phyloP scores from a whole-genome alignment of 768 basidiomycete species.

The Hypsizygus marmoreus region DNA sequence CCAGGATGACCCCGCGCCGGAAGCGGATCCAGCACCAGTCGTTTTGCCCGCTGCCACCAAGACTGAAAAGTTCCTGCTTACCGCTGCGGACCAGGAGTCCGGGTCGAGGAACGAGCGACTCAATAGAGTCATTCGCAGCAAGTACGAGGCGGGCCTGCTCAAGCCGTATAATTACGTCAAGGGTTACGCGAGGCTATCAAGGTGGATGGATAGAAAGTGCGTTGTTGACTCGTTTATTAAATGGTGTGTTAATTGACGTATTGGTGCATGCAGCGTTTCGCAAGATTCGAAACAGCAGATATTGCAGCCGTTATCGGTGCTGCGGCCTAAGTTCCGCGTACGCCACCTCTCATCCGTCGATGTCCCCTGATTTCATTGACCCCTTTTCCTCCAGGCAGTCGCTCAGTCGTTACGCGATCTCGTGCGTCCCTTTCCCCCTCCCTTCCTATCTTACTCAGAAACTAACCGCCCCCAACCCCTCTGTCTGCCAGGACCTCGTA shows the following conservation, averaged over 20 bases:
- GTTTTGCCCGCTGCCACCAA: conserved; percentile 75
- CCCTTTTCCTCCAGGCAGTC: conserved; percentile 51
- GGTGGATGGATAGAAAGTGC: conserved; percentile 96
- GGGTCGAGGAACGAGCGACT: conserved; percentile 90
- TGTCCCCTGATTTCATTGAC: conserved; percentile 3
- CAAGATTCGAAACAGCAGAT: conserved; percentile 92
- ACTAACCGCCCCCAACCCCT: neutral
- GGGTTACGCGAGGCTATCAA: conserved; percentile 86
- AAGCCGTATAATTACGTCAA: conserved; percentile 98
- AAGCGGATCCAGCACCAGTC: conserved; percentile 44
- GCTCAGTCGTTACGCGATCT: conserved; percentile 86
- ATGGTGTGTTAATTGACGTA: conserved; percentile 1
- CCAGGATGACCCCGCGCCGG: conserved; percentile 13
- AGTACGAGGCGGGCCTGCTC: conserved; percentile 93
- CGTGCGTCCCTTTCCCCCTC: conserved; percentile 37
- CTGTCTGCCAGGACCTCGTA: conserved; percentile 70
- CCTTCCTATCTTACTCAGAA: conserved; percentile 4
- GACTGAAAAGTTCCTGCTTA: conserved; percentile 87
- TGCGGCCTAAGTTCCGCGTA: conserved; percentile 85
- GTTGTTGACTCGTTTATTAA: conserved; percentile 12
- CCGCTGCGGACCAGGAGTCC: conserved; percentile 91
- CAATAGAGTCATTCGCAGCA: conserved; percentile 89
- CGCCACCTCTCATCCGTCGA: conserved; percentile 20
- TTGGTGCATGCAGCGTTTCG: conserved; percentile 59
- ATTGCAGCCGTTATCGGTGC: conserved; percentile 81